phyloP scores from a whole-genome alignment of 2,329 filamentous ascomycete genomes.

The Samsoniella hepiali region DNA sequence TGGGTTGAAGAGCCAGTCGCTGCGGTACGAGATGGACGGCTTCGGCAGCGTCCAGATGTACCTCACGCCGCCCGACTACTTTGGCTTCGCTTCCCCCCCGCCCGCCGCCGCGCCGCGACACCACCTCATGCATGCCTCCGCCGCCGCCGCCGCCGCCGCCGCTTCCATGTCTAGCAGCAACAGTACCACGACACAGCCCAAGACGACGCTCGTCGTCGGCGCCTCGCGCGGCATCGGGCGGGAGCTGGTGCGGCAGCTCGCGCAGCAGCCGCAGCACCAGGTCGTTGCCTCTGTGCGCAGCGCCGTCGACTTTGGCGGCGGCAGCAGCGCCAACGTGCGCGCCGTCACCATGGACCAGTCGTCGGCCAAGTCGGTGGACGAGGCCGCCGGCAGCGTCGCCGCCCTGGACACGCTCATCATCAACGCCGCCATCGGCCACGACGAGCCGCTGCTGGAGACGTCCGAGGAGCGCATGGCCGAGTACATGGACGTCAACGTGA shows the following conservation, averaged over 20 bases:
- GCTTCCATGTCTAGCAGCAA: not conserved
- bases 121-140: not conserved
- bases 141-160: not conserved
- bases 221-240: slow-evolving; percentile 15
- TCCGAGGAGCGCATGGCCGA: slow-evolving; percentile 14
- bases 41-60: slow-evolving; percentile 17
- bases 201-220: slow-evolving; percentile 17
- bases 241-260: slow-evolving; percentile 16
- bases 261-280: not conserved
- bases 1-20: slow-evolving; percentile 19
- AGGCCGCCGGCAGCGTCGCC: slow-evolving; percentile 2
- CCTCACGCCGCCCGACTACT: slow-evolving; percentile 11
- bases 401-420: slow-evolving; percentile 19
- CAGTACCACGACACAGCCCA: not conserved
- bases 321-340: not conserved
- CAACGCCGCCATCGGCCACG: slow-evolving; percentile 14
- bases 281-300: slow-evolving; percentile 13
- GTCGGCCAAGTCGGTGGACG: slow-evolving; percentile 13
- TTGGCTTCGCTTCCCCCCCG: not conserved
- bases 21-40: slow-evolving; percentile 16
- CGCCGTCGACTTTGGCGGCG: not conserved
- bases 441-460: slow-evolving; percentile 3
- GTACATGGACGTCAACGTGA: slow-evolving; percentile 17
- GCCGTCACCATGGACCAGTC: slow-evolving; percentile 14
- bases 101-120: not conserved